Conservation (phyloP, 805 yeast genomes). For the Yarrowia deformans region DNA sequence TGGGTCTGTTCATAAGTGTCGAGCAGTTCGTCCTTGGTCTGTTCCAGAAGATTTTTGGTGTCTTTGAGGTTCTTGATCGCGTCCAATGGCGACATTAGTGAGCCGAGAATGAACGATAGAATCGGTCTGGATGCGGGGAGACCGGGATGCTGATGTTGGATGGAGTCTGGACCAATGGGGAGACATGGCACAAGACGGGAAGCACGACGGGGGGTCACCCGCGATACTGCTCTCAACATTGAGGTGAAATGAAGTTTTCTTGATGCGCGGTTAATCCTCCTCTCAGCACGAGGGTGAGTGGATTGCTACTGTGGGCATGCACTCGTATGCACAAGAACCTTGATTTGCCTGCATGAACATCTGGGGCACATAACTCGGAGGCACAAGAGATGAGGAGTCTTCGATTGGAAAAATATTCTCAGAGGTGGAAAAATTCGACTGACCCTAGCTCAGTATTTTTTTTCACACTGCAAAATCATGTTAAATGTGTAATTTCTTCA, state of each 20-base stretch:
- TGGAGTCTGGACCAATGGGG: neutral
- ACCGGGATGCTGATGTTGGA: neutral
- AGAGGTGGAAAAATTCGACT: too few species aligned
- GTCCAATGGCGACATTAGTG: slow-evolving; percentile 42
- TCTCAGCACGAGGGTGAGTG: neutral
- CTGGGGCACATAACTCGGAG: slow-evolving; percentile 1
- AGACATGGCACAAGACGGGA: slow-evolving; percentile 1
- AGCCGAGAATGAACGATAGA: slow-evolving; percentile 36
- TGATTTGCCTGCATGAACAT: slow-evolving; percentile 12
- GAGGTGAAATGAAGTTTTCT: neutral
- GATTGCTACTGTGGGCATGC: slow-evolving; percentile 26
- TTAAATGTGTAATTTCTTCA: too few species aligned
- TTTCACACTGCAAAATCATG: too few species aligned
- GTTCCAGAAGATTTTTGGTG: slow-evolving; percentile 42
- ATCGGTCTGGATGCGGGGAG: slow-evolving; percentile 40
- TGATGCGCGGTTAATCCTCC: neutral
- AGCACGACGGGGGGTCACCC: neutral
- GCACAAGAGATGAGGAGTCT: neutral
- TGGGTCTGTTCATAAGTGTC: slow-evolving; percentile 43
- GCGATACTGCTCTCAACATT: slow-evolving; percentile 30
- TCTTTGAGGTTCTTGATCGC: slow-evolving; percentile 43
- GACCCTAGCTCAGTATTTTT: too few species aligned
- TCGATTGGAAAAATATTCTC: too few species aligned
- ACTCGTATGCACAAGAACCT: slow-evolving; percentile 18
- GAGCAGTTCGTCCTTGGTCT: slow-evolving; percentile 42